Conservation (phyloP, 805 yeast genomes). For the Crinitomyces ghanaensis region DNA sequence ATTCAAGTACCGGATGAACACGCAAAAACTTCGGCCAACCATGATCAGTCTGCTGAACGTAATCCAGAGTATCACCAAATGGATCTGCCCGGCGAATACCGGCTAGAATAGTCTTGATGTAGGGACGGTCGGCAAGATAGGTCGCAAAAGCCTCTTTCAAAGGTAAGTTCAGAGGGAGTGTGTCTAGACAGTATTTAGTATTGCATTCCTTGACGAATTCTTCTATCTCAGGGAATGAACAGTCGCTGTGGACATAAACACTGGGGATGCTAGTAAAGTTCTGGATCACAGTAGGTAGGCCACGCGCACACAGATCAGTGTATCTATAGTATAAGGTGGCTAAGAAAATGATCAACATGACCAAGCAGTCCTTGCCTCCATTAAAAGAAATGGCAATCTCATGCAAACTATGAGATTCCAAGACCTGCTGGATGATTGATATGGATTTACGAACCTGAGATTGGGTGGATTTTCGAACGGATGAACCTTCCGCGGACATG, state of each 20-base stretch:
- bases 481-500: no score
- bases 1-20: slow-evolving; percentile 78
- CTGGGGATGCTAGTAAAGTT: slow-evolving; percentile 33
- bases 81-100: slow-evolving; percentile 90
- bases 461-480: not conserved
- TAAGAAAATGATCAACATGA: slow-evolving; percentile 64
- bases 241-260: slow-evolving; percentile 66
- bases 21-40: slow-evolving; percentile 86
- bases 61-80: slow-evolving; percentile 46
- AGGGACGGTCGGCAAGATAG: slow-evolving; percentile 42
- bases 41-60: slow-evolving; percentile 68
- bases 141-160: slow-evolving; percentile 60
- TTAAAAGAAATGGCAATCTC: slow-evolving; percentile 66
- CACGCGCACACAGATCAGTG: not conserved
- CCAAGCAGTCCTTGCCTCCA: slow-evolving; percentile 96
- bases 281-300: slow-evolving; percentile 5
- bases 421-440: not conserved
- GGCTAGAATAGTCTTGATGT: slow-evolving; percentile 64
- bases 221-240: slow-evolving; percentile 60
- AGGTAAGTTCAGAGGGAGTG: slow-evolving; percentile 29
- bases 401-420: slow-evolving; percentile 5
- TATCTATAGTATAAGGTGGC: slow-evolving; percentile 34
- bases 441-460: not conserved
- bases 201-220: slow-evolving; percentile 51
- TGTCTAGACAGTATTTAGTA: slow-evolving; percentile 40